Conservation (phyloP, 2,329 filamentous ascomycete genomes). For the Botrytis aclada region DNA sequence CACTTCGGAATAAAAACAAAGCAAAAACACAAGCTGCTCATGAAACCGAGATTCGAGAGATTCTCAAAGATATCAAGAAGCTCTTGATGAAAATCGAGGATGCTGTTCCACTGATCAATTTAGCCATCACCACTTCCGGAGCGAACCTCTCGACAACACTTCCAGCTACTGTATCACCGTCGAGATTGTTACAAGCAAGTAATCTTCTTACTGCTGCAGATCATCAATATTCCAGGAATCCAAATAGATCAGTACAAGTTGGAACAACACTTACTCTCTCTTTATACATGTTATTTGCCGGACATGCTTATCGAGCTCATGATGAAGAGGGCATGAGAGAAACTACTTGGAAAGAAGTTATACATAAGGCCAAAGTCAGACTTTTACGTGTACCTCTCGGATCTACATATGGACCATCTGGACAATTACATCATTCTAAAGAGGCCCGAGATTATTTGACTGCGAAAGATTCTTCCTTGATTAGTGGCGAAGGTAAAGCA, state of each 20-base stretch:
- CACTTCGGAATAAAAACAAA: conserved; percentile 43
- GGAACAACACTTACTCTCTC: conserved; percentile 84
- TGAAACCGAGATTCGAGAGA: conserved; percentile 62
- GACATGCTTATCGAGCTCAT: conserved; percentile 59
- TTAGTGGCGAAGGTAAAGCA: conserved; percentile 30
- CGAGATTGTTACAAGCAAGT: conserved; percentile 85
- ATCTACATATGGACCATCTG: conserved; percentile 17
- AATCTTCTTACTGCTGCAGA: conserved; percentile 87
- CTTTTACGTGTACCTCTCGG: conserved; percentile 45
- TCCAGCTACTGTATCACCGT: conserved; percentile 82
- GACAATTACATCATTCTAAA: conserved; percentile 9
- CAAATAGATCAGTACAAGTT: conserved; percentile 68
- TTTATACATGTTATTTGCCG: conserved; percentile 90
- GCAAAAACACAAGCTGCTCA: conserved; percentile 53
- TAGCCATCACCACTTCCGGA: conserved; percentile 92
- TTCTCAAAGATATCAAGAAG: conserved; percentile 71
- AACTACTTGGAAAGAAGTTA: conserved; percentile 89
- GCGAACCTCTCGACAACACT: conserved; percentile 79
- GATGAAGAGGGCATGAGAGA: conserved; percentile 31
- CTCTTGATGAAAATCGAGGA: conserved; percentile 81
- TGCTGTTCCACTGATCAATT: conserved; percentile 84
- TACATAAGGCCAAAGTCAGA: conserved; percentile 86
- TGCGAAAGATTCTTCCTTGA: conserved; percentile 23
- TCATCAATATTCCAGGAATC: conserved; percentile 69
- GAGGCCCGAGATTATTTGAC: conserved; percentile 18